phyloP scores from a whole-genome alignment of 176 grass and related monocot genomes.

The Cenchrus purpureus region DNA sequence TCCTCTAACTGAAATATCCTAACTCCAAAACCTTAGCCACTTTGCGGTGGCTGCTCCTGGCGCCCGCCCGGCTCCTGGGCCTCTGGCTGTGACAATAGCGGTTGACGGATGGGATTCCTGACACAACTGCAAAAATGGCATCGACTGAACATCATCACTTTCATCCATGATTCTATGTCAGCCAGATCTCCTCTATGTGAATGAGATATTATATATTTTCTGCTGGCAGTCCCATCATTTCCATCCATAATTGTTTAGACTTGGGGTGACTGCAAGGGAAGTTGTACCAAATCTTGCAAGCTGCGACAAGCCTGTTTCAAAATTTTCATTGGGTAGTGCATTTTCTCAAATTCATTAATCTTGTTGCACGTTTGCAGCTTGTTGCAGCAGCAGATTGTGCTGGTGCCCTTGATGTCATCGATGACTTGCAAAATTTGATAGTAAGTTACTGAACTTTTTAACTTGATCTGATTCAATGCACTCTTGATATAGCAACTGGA shows the following conservation, averaged over 20 bases:
- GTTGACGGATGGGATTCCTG: background rate
- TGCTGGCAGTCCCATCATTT: background rate
- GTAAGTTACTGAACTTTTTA: conserved; percentile 55
- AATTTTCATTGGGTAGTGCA: background rate
- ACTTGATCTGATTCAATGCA: conserved; percentile 16
- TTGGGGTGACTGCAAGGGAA: background rate
- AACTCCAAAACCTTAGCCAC: too few relatives aligned
- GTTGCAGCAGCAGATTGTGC: conserved; percentile 95
- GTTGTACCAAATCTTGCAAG: conserved; percentile 29
- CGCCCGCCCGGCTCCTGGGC: too few relatives aligned
- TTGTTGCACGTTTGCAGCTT: conserved; percentile 65
- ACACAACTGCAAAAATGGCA: background rate
- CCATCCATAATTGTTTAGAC: conserved; percentile 13
- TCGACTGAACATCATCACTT: background rate
- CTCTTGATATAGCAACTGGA: conserved; percentile 3
- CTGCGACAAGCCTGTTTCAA: background rate
- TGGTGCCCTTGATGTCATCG: conserved; percentile 90
- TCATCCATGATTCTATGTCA: background rate
- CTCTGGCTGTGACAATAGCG: too few relatives aligned
- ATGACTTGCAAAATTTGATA: conserved; percentile 91
- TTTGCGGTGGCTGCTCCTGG: too few relatives aligned
- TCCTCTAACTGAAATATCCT: too few relatives aligned
- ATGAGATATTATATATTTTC: conserved; percentile 4
- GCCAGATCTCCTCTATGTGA: background rate
- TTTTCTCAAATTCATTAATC: conserved; percentile 31